Percentiles rank a stretch among this genome's conserved stretches.
These are phyloP conservation scores for Suillus fuscotomentosus DNA, from an alignment of 768 basidiomycete genomes.

Conservation along the genomic window DNA sequence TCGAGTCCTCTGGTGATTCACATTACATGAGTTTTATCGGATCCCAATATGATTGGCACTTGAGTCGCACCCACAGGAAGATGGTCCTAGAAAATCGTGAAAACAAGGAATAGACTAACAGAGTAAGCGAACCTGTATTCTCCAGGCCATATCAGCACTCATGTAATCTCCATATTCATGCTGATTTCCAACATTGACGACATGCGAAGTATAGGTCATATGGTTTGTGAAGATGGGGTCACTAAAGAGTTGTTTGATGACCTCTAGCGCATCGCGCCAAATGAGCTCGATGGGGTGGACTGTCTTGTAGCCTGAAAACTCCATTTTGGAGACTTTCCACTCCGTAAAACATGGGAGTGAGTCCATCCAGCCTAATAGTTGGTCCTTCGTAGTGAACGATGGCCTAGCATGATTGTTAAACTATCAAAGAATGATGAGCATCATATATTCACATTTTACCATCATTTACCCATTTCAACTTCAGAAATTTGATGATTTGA, in stretches of 20 bases:
- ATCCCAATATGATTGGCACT: slow-evolving; percentile 27
- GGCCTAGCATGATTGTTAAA: slow-evolving; percentile 7
- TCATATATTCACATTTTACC: background rate
- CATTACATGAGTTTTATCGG: slow-evolving; percentile 34
- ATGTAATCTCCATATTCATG: slow-evolving; percentile 9
- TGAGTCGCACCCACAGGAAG: slow-evolving; percentile 26
- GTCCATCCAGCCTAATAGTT: slow-evolving; percentile 18
- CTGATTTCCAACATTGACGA: background rate
- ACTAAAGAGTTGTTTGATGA: slow-evolving; percentile 18
- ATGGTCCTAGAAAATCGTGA: slow-evolving; percentile 19
- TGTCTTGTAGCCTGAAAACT: slow-evolving; percentile 10
- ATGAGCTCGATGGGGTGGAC: slow-evolving; percentile 16
- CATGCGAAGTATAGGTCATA: slow-evolving; percentile 19
- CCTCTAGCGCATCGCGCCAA: slow-evolving; percentile 26
- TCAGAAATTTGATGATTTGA: slow-evolving; percentile 26
- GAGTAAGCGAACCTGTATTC: slow-evolving; percentile 18
- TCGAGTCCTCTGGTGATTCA: slow-evolving; percentile 25
- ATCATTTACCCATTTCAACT: slow-evolving; percentile 21
- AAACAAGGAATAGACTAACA: slow-evolving; percentile 19
- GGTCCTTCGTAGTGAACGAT: slow-evolving; percentile 19
- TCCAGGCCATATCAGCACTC: slow-evolving; percentile 12
- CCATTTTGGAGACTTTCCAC: slow-evolving; percentile 17
- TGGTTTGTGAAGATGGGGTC: slow-evolving; percentile 22
- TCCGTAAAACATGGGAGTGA: slow-evolving; percentile 11
- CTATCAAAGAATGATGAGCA: background rate